Evolutionary conservation across 129 eudicot species (phyloP), one percentile per base, ranked within the genome.

Genomic region (Gnaphalium uliginosum): DNA sequence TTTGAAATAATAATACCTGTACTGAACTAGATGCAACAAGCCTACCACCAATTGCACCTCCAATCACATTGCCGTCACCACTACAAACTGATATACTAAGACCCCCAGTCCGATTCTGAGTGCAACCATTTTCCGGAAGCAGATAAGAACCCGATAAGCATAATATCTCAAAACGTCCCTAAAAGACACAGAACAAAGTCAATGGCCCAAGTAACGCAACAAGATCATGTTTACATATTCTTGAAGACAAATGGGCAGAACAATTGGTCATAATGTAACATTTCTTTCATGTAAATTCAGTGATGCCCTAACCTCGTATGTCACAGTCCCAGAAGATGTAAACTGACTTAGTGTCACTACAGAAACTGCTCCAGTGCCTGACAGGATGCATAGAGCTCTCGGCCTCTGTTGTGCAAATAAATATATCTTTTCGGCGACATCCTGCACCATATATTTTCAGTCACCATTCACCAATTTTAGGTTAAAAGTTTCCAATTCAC

Each of bases 131-230:
- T 63, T 90, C 96, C 54, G 89, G 69, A 73, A 86, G 76, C 81
- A 93, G 79, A 81, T 89, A 93, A 24, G 96, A 93, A 64, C 98
- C 96, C 3, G 98, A 90, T 78, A 93, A 76, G 74, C 93, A 88
- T 74, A 93, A 75, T 75, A 93, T 90, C 85, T 93, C 86, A 74
- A 93, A 93, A 69, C 83, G 87, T 10, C 98, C 98, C 96, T 93
- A 72, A 72, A 65, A 67, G 25, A 29, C 61, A 63, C 54, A 64
- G 18, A 64, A 32, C 66, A 68, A 76, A 67, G 30, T 33, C 60
- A 76, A 67, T 57, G 56, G 68, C 26, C 9, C 43, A 37, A 54
- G 81, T 10, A 27, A 27, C 30, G 46, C 29, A 5, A 19, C 30
- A 7, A 27, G 23, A 27, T 23, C 18, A 37, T n/a, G 23, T 56